Evolutionary conservation across 805 yeast genomes (phyloP).

Genomic region (Kuraishia floccosa): DNA sequence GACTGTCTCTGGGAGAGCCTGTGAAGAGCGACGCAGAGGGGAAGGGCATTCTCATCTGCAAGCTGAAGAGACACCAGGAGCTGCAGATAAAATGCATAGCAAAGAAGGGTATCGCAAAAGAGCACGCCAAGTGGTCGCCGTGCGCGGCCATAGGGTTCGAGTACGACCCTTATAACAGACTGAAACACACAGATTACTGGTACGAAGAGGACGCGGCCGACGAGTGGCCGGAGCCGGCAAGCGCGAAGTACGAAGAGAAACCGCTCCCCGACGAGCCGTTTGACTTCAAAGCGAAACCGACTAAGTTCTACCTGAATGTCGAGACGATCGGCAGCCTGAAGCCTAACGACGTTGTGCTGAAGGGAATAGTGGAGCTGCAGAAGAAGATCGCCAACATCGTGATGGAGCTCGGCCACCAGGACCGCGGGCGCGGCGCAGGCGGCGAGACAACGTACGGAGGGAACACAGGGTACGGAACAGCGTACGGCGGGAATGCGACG

Average conservation of each 20-base stretch:
- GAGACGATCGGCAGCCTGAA: slow-evolving; percentile 88
- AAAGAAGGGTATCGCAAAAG: slow-evolving; percentile 94
- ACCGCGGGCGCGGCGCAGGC: slow-evolving; percentile 30
- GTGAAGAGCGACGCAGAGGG: slow-evolving; percentile 66
- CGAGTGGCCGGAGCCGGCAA: slow-evolving; percentile 90
- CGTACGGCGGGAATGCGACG: slow-evolving; percentile 10
- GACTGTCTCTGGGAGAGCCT: slow-evolving; percentile 60
- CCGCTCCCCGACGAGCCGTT: slow-evolving; percentile 81
- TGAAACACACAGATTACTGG: slow-evolving; percentile 95
- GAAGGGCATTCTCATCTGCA: slow-evolving; percentile 85
- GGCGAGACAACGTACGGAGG: slow-evolving; percentile 23
- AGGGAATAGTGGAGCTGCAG: slow-evolving; percentile 79
- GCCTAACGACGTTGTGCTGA: slow-evolving; percentile 80
- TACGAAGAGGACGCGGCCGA: slow-evolving; percentile 77
- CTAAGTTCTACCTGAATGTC: slow-evolving; percentile 74
- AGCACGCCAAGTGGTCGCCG: slow-evolving; percentile 98
- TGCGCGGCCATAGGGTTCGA: slow-evolving; percentile 93
- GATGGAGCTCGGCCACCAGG: slow-evolving; percentile 45
- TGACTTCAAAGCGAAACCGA: slow-evolving; percentile 76
- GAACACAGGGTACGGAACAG: slow-evolving; percentile 26
- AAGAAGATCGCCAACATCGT: slow-evolving; percentile 84
- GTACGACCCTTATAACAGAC: slow-evolving; percentile 98
- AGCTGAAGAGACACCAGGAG: slow-evolving; percentile 88
- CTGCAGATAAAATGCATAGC: slow-evolving; percentile 85
- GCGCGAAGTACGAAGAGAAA: slow-evolving; percentile 93